These are phyloP conservation scores for Phytophthora fragariae DNA, from an alignment of 352 stramenopile genomes.

Conservation along the genomic window DNA sequence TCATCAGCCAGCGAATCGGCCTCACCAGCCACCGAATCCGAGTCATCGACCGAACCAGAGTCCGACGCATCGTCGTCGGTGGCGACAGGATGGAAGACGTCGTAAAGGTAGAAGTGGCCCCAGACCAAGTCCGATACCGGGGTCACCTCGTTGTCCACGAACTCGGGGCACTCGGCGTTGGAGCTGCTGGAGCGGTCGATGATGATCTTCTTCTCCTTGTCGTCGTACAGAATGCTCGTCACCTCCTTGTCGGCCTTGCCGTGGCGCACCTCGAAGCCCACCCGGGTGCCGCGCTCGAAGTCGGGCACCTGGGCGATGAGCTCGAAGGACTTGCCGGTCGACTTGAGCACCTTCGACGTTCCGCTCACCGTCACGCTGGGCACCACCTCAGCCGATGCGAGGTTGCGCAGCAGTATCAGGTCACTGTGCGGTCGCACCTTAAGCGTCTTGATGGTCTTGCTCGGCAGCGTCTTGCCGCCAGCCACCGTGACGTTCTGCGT, in stretches of 20 bases:
- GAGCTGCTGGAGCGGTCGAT: slow-evolving; percentile 59
- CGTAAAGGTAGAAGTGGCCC: slow-evolving; percentile 66
- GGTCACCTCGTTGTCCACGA: slow-evolving; percentile 40
- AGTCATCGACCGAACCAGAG: not conserved
- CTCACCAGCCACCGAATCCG: not conserved
- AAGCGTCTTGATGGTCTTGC: slow-evolving; percentile 78
- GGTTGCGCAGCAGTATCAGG: slow-evolving; percentile 54
- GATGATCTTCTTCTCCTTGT: slow-evolving; percentile 53
- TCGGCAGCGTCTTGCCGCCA: slow-evolving; percentile 31
- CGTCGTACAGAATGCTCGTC: slow-evolving; percentile 61
- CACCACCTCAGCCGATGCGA: slow-evolving; percentile 43
- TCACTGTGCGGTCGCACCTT: slow-evolving; percentile 53
- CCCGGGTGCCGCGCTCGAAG: slow-evolving; percentile 43
- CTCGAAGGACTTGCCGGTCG: slow-evolving; percentile 60
- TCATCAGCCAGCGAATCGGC: not conserved
- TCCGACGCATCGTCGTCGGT: slow-evolving; percentile 7
- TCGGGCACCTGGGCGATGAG: slow-evolving; percentile 51
- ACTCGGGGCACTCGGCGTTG: slow-evolving; percentile 49
- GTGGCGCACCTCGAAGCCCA: slow-evolving; percentile 53
- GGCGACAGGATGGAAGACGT: slow-evolving; percentile 20
- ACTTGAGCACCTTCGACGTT: slow-evolving; percentile 46
- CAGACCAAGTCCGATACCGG: slow-evolving; percentile 43
- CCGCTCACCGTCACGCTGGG: slow-evolving; percentile 36
- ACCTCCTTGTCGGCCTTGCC: slow-evolving; percentile 43
- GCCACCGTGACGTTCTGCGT: slow-evolving; percentile 38